These are phyloP conservation scores for Penicillium sp. DNA, from an alignment of 2,329 filamentous ascomycete species.

Conservation along the genomic window DNA sequence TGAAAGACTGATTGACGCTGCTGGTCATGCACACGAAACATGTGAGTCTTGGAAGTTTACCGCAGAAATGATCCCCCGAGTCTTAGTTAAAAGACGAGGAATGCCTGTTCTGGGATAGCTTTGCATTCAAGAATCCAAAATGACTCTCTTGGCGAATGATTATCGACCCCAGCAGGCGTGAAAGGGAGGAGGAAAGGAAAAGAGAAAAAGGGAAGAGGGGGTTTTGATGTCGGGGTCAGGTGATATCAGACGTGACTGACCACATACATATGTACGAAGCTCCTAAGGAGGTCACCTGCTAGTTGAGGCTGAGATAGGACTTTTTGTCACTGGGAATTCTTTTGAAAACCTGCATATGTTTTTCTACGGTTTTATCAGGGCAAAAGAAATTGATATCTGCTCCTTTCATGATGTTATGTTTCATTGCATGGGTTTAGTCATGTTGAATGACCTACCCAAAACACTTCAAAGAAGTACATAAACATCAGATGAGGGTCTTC, in stretches of 20 bases:
- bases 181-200: conserved; percentile 48
- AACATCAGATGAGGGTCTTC: neutral
- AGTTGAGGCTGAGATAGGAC: conserved; percentile 4
- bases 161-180: conserved; percentile 48
- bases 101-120: conserved; percentile 32
- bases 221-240: conserved; percentile 29
- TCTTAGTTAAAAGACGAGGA: conserved; percentile 33
- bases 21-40: conserved; percentile 54
- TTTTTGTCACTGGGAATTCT: conserved; percentile 4
- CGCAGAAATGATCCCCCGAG: conserved; percentile 34
- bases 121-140: conserved; percentile 50
- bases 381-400: too few species aligned
- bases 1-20: conserved; percentile 43
- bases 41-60: conserved; percentile 53
- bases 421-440: too few species aligned
- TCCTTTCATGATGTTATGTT: too few species aligned
- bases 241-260: conserved; percentile 25
- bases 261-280: too few species aligned
- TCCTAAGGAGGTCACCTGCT: neutral
- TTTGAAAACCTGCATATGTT: conserved; percentile 2
- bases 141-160: conserved; percentile 32
- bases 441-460: too few species aligned
- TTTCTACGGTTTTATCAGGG: too few species aligned
- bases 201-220: conserved; percentile 32
- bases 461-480: too few species aligned